Evolutionary conservation across 306 rosid genomes (phyloP), one percentile per base, ranked within the genome.

Genomic region (Vigna trinervia): DNA sequence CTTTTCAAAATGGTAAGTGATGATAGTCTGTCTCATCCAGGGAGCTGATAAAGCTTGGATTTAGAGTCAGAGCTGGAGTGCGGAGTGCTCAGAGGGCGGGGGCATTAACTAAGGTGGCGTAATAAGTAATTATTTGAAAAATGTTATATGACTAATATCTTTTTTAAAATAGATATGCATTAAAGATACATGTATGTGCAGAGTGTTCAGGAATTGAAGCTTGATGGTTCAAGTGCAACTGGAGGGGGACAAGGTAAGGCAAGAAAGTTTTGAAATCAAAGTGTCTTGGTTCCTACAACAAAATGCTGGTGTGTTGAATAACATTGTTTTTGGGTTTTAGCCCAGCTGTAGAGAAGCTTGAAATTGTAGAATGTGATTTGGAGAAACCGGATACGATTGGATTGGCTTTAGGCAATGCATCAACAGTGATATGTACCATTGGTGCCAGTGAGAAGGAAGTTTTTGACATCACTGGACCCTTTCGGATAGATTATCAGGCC

Each of bases 261-360:
- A 61, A 73, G 46, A 78, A 78, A 22, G 66, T 82, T 84, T 86
- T 71, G 66, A 74, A 73, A 69, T 60, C 67, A 51, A 69, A 39
- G n/a, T 32, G 32, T 14, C 80, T 68, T 63, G n/a, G 64, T 74
- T 45, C 63, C 78, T 43, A 61, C 50, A 54, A 74, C 57, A 57
- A 36, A 54, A 64, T 73, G 83, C 83, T 89, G 75, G 76, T 82
- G 74, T 79, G 77, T 88, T 77, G 81, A 83, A 80, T 90, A 92
- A 94, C 92, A 78, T 77, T 78, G 76, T 84, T 90, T 93, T 90
- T 94, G 93, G 90, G 85, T 81, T 92, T 89, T 94, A 94, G 98
- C 92, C 97, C 98, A 94, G 98, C 96, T 88, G 96, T 95, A 90
- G 96, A 95, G 87, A 92, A 81, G 97, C 96, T 95, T 89, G 95